Evolutionary conservation across 148 eudicot genomes (phyloP).

Genomic region (Rhododendron vialii): DNA sequence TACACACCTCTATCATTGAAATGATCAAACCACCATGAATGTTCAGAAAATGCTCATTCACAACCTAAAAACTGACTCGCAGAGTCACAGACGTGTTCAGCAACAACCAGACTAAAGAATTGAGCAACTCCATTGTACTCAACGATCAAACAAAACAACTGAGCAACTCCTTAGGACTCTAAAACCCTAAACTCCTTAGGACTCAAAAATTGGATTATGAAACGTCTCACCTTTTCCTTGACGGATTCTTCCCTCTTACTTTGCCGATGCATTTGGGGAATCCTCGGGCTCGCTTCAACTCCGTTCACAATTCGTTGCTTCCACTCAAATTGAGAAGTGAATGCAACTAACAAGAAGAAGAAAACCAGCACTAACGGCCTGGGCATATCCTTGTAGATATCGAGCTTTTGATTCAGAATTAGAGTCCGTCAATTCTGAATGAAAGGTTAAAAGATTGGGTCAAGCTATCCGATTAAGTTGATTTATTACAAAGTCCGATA

Average conservation of each 20-base stretch:
- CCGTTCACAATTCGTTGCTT: constrained; percentile 21
- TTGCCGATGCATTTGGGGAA: constrained; percentile 12
- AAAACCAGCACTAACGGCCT: constrained; percentile 24
- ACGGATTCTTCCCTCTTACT: constrained; percentile 19
- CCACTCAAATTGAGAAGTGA: constrained; percentile 28
- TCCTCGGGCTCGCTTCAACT: constrained; percentile 14
- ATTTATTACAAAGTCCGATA: too few species aligned
- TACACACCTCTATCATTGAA: background rate
- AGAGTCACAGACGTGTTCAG: background rate
- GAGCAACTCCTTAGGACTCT: background rate
- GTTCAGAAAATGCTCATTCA: background rate
- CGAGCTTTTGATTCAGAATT: too few species aligned
- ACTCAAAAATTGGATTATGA: background rate
- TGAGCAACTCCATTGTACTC: background rate
- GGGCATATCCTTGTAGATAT: constrained; percentile 16
- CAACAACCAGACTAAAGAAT: background rate
- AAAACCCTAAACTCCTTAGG: too few species aligned
- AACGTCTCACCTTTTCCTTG: constrained; percentile 23
- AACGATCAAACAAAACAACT: background rate
- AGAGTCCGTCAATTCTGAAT: too few species aligned
- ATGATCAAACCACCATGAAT: background rate
- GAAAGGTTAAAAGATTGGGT: too few species aligned
- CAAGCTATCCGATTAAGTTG: too few species aligned
- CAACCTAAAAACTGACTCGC: background rate
- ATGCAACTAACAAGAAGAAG: constrained; percentile 18